phyloP scores from a whole-genome alignment of 2,329 filamentous ascomycete species.

The Ophiostoma piceae region DNA sequence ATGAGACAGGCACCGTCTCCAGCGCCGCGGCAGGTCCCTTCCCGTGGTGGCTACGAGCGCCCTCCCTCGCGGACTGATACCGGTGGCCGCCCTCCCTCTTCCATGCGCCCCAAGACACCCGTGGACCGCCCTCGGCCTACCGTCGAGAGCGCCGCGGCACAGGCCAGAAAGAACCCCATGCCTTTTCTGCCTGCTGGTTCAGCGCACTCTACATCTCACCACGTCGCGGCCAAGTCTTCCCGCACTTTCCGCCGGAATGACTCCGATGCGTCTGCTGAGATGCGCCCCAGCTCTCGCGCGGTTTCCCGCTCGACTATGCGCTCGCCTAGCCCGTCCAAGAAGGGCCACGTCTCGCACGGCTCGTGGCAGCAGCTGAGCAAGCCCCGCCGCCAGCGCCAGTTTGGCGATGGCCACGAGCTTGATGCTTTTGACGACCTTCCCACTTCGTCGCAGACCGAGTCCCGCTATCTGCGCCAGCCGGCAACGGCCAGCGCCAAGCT shows the following conservation, averaged over 20 bases:
- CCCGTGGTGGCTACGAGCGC: conserved; percentile 48
- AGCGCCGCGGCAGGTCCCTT: conserved; percentile 41
- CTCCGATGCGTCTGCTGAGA: conserved; percentile 63
- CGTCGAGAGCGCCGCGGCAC: conserved; percentile 48
- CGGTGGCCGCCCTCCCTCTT: conserved; percentile 44
- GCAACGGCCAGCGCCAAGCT: conserved; percentile 63
- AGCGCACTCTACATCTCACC: conserved; percentile 64
- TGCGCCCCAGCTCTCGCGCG: conserved; percentile 52
- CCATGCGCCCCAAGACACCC: conserved; percentile 64
- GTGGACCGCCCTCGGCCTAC: conserved; percentile 54
- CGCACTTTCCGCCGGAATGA: conserved; percentile 74
- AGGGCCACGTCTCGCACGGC: conserved; percentile 38
- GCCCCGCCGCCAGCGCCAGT: conserved; percentile 64
- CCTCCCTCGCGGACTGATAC: conserved; percentile 56
- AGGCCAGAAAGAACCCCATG: conserved; percentile 54
- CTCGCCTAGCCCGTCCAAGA: conserved; percentile 54
- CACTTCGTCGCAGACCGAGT: conserved; percentile 76
- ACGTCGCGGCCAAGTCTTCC: conserved; percentile 50
- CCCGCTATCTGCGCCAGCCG: conserved; percentile 75
- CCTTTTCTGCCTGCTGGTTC: conserved; percentile 78
- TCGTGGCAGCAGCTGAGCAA: conserved; percentile 64
- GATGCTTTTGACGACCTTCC: conserved; percentile 93
- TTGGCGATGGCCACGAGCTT: conserved; percentile 87
- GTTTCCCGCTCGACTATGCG: conserved; percentile 55
- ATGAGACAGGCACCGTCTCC: conserved; percentile 51